phyloP scores from a whole-genome alignment of 2,329 filamentous ascomycete species.

The Fonsecaea nubica region DNA sequence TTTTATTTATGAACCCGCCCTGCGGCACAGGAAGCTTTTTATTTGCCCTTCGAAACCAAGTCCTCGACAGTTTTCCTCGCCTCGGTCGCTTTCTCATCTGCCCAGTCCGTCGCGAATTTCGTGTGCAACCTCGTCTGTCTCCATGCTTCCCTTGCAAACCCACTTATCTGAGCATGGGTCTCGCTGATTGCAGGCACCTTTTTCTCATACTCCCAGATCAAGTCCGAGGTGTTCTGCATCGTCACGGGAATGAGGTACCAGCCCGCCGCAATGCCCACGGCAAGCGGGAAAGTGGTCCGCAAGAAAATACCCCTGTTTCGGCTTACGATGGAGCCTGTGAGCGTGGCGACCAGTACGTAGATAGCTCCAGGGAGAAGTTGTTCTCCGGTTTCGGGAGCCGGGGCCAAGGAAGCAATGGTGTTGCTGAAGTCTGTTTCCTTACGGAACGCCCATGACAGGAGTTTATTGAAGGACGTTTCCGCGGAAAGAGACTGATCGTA shows the following conservation, averaged over 20 bases:
- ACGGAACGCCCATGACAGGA: constrained; percentile 79
- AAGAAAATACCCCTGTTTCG: constrained; percentile 86
- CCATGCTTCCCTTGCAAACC: constrained; percentile 72
- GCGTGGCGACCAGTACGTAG: constrained; percentile 91
- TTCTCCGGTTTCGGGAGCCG: constrained; percentile 83
- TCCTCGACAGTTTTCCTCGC: constrained; percentile 38
- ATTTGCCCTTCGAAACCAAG: constrained; percentile 39
- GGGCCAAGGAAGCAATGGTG: constrained; percentile 87
- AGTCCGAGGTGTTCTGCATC: constrained; percentile 82
- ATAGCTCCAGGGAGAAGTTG: constrained; percentile 85
- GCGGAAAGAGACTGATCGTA: constrained; percentile 75
- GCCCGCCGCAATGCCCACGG: constrained; percentile 80
- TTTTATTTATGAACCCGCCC: background rate
- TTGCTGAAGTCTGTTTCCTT: constrained; percentile 89
- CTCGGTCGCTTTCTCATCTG: constrained; percentile 34
- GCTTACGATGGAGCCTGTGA: constrained; percentile 91
- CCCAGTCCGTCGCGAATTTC: constrained; percentile 32
- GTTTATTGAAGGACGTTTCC: constrained; percentile 82
- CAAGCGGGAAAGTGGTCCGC: constrained; percentile 75
- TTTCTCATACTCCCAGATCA: constrained; percentile 93
- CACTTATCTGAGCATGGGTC: constrained; percentile 74
- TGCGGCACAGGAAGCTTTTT: background rate
- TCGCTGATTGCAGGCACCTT: constrained; percentile 82
- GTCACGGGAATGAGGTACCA: constrained; percentile 88
- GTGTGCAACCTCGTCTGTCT: constrained; percentile 39